These are phyloP conservation scores for Chlorella sp. DNA, from an alignment of 139 green algal species.

Conservation along the genomic window DNA sequence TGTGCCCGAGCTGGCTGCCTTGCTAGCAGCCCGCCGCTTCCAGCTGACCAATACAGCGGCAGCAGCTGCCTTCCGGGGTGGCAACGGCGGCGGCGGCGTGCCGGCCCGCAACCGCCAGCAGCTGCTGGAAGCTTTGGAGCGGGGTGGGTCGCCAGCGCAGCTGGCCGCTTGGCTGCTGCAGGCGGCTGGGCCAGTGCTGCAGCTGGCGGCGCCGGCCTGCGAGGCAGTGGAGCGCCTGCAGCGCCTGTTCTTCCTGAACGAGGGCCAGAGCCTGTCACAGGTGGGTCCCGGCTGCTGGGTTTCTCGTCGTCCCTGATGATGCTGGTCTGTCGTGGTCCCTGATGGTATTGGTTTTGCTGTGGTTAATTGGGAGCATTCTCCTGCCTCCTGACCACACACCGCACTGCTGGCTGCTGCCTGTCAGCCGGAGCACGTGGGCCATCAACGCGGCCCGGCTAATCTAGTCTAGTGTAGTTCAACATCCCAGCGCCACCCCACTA, in stretches of 20 bases:
- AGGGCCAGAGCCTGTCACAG: slow-evolving; percentile 68
- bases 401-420: not conserved
- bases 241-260: slow-evolving; percentile 83
- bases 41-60: not conserved
- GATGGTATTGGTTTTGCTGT: too few relatives aligned
- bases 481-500: too few relatives aligned
- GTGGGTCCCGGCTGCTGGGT: not conserved
- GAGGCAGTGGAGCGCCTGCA: slow-evolving; percentile 33
- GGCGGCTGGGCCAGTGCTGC: slow-evolving; percentile 14
- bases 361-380: too few relatives aligned
- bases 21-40: slow-evolving; percentile 12
- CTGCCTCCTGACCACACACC: too few relatives aligned
- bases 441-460: too few relatives aligned
- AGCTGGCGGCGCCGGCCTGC: not conserved
- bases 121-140: slow-evolving; percentile 13
- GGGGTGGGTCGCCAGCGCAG: not conserved
- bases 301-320: too few relatives aligned
- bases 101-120: not conserved
- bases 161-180: slow-evolving; percentile 9
- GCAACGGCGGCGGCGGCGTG: slow-evolving; percentile 12
- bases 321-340: too few relatives aligned
- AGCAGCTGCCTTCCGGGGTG: not conserved
- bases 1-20: slow-evolving; percentile 39
- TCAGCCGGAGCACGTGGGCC: too few relatives aligned
- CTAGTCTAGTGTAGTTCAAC: too few relatives aligned